These are phyloP conservation scores for Mollisia scopiformis DNA, from an alignment of 2,329 filamentous ascomycete species.

Conservation along the genomic window DNA sequence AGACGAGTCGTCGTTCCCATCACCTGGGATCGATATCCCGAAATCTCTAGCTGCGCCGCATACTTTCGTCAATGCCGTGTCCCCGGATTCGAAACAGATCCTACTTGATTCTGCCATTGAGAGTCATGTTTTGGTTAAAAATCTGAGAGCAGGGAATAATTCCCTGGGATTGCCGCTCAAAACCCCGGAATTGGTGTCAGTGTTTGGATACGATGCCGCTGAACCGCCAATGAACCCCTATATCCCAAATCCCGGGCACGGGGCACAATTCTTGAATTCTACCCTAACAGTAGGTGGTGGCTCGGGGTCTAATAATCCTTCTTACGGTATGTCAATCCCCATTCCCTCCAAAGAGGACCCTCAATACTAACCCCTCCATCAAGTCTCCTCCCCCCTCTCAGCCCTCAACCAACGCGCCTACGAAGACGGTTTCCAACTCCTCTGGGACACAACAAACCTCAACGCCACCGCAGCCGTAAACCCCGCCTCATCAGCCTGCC, in stretches of 20 bases:
- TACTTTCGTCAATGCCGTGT: slow-evolving; percentile 55
- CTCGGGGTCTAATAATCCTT: slow-evolving; percentile 50
- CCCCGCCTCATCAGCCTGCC: slow-evolving; percentile 60
- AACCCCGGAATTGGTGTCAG: slow-evolving; percentile 51
- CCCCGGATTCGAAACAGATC: slow-evolving; percentile 41
- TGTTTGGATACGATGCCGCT: slow-evolving; percentile 64
- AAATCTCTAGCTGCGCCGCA: slow-evolving; percentile 52
- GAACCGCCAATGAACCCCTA: slow-evolving; percentile 9
- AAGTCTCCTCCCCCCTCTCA: slow-evolving; percentile 57
- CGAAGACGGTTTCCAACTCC: slow-evolving; percentile 58
- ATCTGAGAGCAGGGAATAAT: slow-evolving; percentile 47
- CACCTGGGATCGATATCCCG: slow-evolving; percentile 51
- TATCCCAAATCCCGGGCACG: background rate
- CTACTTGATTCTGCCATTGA: slow-evolving; percentile 62
- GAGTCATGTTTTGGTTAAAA: slow-evolving; percentile 68
- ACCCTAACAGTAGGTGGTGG: slow-evolving; percentile 37
- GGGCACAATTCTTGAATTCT: slow-evolving; percentile 2
- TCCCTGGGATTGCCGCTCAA: slow-evolving; percentile 49
- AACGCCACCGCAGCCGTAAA: slow-evolving; percentile 49
- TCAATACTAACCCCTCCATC: no score
- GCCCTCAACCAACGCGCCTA: slow-evolving; percentile 54
- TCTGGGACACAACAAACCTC: slow-evolving; percentile 55
- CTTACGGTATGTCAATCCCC: no score
- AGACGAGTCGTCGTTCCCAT: slow-evolving; percentile 44
- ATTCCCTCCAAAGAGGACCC: no score